Conservation (phyloP, 345 rosid genomes). For the Zanthoxylum bungeanum region DNA sequence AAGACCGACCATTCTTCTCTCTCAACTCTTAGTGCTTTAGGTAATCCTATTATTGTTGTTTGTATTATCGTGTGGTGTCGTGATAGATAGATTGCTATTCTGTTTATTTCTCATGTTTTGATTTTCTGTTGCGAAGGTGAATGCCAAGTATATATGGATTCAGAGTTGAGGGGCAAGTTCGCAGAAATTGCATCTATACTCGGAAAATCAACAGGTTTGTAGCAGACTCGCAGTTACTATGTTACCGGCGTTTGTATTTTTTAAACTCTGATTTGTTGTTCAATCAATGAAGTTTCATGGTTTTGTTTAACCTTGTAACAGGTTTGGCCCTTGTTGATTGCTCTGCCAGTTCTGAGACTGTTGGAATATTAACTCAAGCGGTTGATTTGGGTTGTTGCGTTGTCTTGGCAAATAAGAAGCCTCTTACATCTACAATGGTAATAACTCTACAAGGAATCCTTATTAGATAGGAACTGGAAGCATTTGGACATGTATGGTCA, state of each 20-base stretch:
- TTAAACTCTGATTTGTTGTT: not conserved
- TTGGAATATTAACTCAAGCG: constrained; percentile 45
- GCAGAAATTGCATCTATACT: constrained; percentile 50
- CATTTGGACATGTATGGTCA: not conserved
- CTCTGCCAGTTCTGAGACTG: constrained; percentile 72
- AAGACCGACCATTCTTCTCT: constrained; percentile 58
- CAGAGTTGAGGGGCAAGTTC: constrained; percentile 37
- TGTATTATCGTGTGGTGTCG: not conserved
- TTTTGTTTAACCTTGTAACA: constrained; percentile 25
- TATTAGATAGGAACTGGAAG: not conserved
- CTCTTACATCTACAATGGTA: constrained; percentile 82
- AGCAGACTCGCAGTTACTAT: not conserved
- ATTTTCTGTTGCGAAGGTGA: constrained; percentile 29
- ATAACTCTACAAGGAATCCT: constrained; percentile 6
- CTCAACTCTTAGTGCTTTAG: constrained; percentile 34
- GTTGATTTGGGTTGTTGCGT: constrained; percentile 69
- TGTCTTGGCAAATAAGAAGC: constrained; percentile 91
- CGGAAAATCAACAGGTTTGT: constrained; percentile 72
- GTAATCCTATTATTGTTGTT: constrained; percentile 31
- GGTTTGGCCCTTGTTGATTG: constrained; percentile 85
- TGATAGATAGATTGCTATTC: not conserved
- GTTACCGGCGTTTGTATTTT: not conserved
- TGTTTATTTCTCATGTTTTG: not conserved
- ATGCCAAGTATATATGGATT: constrained; percentile 32
- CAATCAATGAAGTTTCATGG: not conserved